Percentiles rank a stretch among this genome's conserved stretches.
These are phyloP conservation scores for Fraxinus cuspidata DNA, from an alignment of 257 asterid species.

Conservation along the genomic window DNA sequence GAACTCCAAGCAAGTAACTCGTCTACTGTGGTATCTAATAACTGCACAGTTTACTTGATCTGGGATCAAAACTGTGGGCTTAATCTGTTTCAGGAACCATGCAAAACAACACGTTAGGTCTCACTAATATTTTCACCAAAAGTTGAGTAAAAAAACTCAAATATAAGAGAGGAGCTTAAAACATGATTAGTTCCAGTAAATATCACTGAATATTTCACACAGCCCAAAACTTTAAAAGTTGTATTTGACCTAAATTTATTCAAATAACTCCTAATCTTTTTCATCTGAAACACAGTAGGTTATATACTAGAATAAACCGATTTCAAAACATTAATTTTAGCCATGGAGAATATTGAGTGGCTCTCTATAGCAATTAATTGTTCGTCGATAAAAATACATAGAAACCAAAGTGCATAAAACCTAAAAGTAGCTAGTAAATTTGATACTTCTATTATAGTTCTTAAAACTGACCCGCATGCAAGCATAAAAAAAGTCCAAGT, in stretches of 20 bases:
- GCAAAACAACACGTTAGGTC: background rate
- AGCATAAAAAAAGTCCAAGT: too few relatives aligned
- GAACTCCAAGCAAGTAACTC: conserved; percentile 92
- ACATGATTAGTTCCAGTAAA: conserved; percentile 1
- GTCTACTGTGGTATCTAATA: conserved; percentile 91
- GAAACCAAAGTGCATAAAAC: background rate
- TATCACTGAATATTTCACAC: conserved; percentile 11
- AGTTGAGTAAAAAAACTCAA: background rate
- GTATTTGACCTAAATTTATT: background rate
- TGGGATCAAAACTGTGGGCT: conserved; percentile 74
- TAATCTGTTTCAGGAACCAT: conserved; percentile 56
- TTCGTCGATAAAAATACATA: background rate
- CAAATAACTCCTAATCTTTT: background rate
- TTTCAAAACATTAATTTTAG: background rate
- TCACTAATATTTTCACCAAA: background rate
- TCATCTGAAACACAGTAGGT: background rate
- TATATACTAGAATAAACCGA: background rate
- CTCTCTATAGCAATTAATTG: background rate
- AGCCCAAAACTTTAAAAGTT: background rate
- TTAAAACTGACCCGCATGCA: too few relatives aligned
- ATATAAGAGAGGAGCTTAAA: background rate
- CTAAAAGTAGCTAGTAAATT: too few relatives aligned
- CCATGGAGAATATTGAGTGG: background rate
- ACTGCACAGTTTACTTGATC: conserved; percentile 85
- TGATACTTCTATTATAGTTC: too few relatives aligned